Evolutionary conservation across 768 basidiomycete genomes (phyloP).

Genomic region (Leucogyrophana mollusca): DNA sequence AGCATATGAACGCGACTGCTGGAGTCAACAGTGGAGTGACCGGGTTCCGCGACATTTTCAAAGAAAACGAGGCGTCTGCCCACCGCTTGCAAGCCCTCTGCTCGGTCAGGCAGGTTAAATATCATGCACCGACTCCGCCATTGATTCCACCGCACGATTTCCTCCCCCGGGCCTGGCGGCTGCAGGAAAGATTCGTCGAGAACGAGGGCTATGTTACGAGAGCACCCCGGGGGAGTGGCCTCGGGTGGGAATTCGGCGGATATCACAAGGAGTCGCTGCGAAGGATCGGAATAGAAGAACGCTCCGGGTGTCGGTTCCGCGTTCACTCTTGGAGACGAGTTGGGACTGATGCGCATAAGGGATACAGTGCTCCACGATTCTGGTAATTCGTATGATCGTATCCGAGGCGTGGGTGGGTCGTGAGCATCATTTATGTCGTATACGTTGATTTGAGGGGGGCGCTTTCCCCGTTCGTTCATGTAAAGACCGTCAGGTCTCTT

Average conservation of each 20-base stretch:
- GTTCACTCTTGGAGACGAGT: conserved; percentile 41
- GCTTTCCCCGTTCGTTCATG: conserved; percentile 26
- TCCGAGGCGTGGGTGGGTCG: conserved; percentile 9
- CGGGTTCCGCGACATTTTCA: conserved; percentile 22
- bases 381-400: conserved; percentile 50
- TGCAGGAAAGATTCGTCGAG: conserved; percentile 53
- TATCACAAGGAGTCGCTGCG: conserved; percentile 44
- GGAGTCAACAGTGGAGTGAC: conserved; percentile 7
- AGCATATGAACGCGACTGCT: conserved; percentile 26
- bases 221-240: conserved; percentile 30
- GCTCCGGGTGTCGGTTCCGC: conserved; percentile 37
- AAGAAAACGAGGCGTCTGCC: conserved; percentile 31
- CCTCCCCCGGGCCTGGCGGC: conserved; percentile 42
- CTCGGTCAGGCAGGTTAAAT: conserved; percentile 30
- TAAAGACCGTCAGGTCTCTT: conserved; percentile 28
- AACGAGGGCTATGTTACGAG: conserved; percentile 47
- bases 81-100: conserved; percentile 26
- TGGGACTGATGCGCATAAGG: conserved; percentile 46
- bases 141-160: conserved; percentile 50
- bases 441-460: conserved; percentile 26
- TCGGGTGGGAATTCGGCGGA: conserved; percentile 42
- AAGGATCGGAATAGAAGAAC: conserved; percentile 58
- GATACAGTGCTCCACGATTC: conserved; percentile 45
- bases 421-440: conserved; percentile 17
- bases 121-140: conserved; percentile 45